phyloP scores from a whole-genome alignment of 441 rosid species.

The Croton laevigatus region DNA sequence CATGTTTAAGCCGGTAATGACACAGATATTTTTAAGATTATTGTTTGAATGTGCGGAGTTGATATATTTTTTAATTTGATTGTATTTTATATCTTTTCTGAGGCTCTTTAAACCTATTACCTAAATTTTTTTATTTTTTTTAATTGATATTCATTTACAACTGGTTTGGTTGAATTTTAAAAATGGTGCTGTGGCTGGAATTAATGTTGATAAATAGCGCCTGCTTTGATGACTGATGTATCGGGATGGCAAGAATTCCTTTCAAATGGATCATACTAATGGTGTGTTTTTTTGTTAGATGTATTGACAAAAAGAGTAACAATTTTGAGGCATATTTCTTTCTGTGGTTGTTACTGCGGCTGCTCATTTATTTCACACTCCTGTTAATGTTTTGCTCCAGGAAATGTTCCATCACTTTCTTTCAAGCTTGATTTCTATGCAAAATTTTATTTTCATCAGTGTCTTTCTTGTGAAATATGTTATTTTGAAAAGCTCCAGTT shows the following conservation, averaged over 20 bases:
- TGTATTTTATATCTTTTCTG: background rate
- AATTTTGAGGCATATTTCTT: background rate
- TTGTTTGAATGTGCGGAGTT: background rate
- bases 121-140: background rate
- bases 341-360: background rate
- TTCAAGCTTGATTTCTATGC: background rate
- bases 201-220: background rate
- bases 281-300: no score
- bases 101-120: background rate
- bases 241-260: background rate
- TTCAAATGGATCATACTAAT: background rate
- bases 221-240: background rate
- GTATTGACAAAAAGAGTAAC: no score
- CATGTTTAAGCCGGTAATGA: slow-evolving; percentile 88
- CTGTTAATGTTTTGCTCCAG: background rate
- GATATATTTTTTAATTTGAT: background rate
- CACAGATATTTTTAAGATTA: background rate
- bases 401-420: background rate
- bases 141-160: background rate
- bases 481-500: background rate
- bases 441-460: no score
- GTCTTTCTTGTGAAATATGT: background rate
- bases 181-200: background rate
- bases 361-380: background rate
- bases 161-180: background rate